A percentile compares a stretch with the other conserved stretches of the same genome.
Conservation (phyloP, 371 early-diverging fungal species). For the Mucor saturninus region DNA sequence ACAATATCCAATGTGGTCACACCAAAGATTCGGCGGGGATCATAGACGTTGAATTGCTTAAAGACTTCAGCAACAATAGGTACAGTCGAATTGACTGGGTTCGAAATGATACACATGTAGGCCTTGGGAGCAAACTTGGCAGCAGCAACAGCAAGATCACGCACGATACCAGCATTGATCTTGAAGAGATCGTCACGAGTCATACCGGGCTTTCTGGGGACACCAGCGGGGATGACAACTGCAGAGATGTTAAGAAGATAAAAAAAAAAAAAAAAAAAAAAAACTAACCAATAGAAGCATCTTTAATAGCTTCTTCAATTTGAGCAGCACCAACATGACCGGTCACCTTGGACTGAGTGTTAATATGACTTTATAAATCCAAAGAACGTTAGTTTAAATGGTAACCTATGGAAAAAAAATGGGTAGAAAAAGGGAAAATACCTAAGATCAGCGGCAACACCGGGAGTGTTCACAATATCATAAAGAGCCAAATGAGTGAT, state of each 20-base stretch:
- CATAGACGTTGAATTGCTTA: constrained; percentile 87
- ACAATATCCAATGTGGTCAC: constrained; percentile 91
- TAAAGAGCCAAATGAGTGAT: constrained; percentile 72
- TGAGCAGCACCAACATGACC: constrained; percentile 49
- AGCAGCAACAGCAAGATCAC: constrained; percentile 75
- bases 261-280: neutral
- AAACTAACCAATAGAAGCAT: constrained; percentile 43
- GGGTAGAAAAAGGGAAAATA: constrained; percentile 6
- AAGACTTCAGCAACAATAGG: constrained; percentile 97
- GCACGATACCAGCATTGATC: constrained; percentile 96
- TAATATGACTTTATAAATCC: constrained; percentile 61
- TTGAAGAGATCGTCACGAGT: constrained; percentile 99
- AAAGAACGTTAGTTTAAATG: neutral
- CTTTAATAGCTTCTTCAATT: constrained; percentile 55
- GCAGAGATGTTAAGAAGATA: neutral
- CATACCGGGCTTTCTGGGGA: constrained; percentile 99
- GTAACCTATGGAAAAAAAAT: too few relatives aligned
- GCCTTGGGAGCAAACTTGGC: constrained; percentile 91
- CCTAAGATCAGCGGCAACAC: constrained; percentile 79
- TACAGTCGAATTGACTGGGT: constrained; percentile 99
- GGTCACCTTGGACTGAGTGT: constrained; percentile 72
- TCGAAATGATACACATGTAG: constrained; percentile 94
- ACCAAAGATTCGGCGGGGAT: constrained; percentile 89
- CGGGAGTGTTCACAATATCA: constrained; percentile 78
- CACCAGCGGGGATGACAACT: constrained; percentile 98